Evolutionary conservation across 2,329 filamentous ascomycete genomes (phyloP).

Genomic region (Verticillium longisporum): DNA sequence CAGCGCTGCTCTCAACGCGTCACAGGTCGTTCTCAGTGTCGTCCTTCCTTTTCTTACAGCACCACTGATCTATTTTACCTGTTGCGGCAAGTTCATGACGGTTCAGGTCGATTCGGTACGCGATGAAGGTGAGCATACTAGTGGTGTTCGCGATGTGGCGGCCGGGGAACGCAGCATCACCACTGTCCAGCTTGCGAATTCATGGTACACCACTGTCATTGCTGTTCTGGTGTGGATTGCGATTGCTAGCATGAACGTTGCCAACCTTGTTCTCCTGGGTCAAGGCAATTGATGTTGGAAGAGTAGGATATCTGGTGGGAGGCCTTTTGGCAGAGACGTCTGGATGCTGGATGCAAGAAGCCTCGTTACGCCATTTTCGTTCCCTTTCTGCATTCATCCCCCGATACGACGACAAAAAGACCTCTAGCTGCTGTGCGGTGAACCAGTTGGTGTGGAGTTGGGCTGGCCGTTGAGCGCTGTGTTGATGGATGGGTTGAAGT

Average conservation of each 20-base stretch:
- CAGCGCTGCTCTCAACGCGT: constrained; percentile 64
- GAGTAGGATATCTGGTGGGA: neutral
- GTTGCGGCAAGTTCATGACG: constrained; percentile 72
- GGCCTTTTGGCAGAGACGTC: neutral
- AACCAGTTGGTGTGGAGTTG: too few relatives aligned
- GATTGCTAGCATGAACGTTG: constrained; percentile 74
- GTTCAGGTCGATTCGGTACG: constrained; percentile 38
- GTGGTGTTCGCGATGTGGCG: constrained; percentile 8
- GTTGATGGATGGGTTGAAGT: too few relatives aligned
- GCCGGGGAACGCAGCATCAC: constrained; percentile 10
- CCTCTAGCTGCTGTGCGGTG: too few relatives aligned
- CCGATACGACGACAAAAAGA: too few relatives aligned
- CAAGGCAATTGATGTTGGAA: too few relatives aligned
- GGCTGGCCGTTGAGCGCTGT: too few relatives aligned
- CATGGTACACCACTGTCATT: constrained; percentile 54
- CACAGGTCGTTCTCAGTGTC: constrained; percentile 71
- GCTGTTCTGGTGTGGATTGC: constrained; percentile 61
- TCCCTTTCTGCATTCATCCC: too few relatives aligned
- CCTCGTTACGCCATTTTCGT: too few relatives aligned
- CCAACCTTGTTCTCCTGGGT: constrained; percentile 61
- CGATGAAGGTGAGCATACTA: constrained; percentile 4
- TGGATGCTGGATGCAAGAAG: neutral
- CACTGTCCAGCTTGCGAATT: constrained; percentile 63
- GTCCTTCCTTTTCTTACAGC: constrained; percentile 78
- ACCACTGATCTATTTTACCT: constrained; percentile 81